Conservation (phyloP, 2,329 filamentous ascomycete species). For the Colletotrichum paranaense region DNA sequence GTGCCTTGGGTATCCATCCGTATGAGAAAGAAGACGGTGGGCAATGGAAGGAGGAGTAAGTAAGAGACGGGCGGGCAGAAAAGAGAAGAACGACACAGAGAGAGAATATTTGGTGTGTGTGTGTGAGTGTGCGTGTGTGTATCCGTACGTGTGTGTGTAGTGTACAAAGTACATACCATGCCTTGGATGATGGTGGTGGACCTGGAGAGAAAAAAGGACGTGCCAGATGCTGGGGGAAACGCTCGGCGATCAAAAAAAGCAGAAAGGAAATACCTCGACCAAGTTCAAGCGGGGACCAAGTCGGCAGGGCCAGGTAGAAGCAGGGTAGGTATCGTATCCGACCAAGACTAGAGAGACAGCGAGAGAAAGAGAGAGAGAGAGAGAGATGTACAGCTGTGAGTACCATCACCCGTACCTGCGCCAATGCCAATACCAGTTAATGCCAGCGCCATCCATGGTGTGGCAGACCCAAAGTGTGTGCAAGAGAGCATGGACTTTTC, state of each 20-base stretch:
- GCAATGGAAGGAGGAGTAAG: neutral
- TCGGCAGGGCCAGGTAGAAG: neutral
- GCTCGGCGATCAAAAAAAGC: slow-evolving; percentile 22
- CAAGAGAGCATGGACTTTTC: neutral
- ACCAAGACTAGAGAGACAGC: neutral
- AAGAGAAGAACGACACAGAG: neutral
- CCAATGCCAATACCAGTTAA: neutral
- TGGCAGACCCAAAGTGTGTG: neutral
- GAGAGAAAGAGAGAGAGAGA: neutral
- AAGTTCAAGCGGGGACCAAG: neutral
- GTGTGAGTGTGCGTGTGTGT: neutral
- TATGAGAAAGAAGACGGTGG: neutral
- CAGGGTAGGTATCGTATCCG: neutral
- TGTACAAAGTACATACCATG: neutral
- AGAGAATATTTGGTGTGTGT: neutral
- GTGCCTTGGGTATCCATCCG: neutral
- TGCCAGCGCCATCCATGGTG: neutral
- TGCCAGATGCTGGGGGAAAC: slow-evolving; percentile 12
- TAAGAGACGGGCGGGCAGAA: neutral
- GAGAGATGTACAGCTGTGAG: neutral
- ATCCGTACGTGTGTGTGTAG: neutral
- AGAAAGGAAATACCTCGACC: neutral
- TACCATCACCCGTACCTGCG: neutral
- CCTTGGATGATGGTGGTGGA: too few relatives aligned
- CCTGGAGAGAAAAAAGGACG: neutral